phyloP scores from a whole-genome alignment of 108 stramenopile species.

The Asterionellopsis glacialis region DNA sequence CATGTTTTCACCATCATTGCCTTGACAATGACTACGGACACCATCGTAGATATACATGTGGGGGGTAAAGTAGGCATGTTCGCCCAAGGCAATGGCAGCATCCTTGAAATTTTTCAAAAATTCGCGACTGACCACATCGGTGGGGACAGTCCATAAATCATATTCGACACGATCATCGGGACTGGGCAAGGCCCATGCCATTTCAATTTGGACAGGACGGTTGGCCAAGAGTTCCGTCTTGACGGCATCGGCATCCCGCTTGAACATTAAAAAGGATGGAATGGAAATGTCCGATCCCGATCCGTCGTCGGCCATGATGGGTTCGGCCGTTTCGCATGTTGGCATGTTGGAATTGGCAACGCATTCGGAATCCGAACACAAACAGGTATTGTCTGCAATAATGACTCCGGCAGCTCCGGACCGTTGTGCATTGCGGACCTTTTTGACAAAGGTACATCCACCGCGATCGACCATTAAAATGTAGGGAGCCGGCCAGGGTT shows the following conservation, averaged over 20 bases:
- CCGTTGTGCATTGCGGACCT: slow-evolving; percentile 89
- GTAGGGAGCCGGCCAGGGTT: slow-evolving; percentile 69
- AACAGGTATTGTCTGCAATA: slow-evolving; percentile 89
- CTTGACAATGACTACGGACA: slow-evolving; percentile 24
- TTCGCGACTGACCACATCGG: slow-evolving; percentile 42
- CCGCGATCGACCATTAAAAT: slow-evolving; percentile 94
- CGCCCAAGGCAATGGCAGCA: slow-evolving; percentile 58
- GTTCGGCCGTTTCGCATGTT: slow-evolving; percentile 68
- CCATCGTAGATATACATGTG: slow-evolving; percentile 90
- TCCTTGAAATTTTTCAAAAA: slow-evolving; percentile 79
- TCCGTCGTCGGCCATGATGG: slow-evolving; percentile 98
- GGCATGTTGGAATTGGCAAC: slow-evolving; percentile 6
- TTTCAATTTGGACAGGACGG: slow-evolving; percentile 64
- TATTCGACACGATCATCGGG: slow-evolving; percentile 86
- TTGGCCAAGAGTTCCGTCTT: slow-evolving; percentile 48
- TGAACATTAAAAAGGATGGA: slow-evolving; percentile 82
- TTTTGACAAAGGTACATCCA: slow-evolving; percentile 88
- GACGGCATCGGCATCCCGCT: slow-evolving; percentile 67
- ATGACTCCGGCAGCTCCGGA: slow-evolving; percentile 87
- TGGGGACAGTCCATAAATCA: slow-evolving; percentile 85
- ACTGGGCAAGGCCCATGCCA: slow-evolving; percentile 81
- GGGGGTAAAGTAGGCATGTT: slow-evolving; percentile 82
- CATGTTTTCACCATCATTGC: slow-evolving; percentile 27
- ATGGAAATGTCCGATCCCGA: slow-evolving; percentile 89
- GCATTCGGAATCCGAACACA: slow-evolving; percentile 51